Evolutionary conservation across 371 early-diverging fungal species (phyloP).

Genomic region (Amoeboaphelidium protococcarum): DNA sequence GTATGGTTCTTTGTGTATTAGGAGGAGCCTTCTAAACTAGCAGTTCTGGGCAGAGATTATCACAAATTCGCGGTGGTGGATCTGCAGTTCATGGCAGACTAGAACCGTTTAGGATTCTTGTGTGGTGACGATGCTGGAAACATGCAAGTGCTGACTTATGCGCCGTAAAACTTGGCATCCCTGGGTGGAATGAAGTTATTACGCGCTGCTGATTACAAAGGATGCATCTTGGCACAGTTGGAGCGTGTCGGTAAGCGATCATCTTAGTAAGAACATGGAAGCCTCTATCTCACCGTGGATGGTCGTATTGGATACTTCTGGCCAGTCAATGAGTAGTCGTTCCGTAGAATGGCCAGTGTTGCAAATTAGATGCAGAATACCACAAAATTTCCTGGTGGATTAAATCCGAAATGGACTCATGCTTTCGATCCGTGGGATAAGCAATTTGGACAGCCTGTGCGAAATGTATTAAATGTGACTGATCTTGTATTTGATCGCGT

Average conservation of each 20-base stretch:
- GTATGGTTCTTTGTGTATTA: constrained; percentile 87
- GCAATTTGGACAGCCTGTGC: too few species aligned
- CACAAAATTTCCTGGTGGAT: constrained; percentile 51
- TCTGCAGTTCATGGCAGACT: constrained; percentile 47
- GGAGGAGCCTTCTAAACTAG: constrained; percentile 75
- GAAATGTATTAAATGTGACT: too few species aligned
- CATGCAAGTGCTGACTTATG: constrained; percentile 49
- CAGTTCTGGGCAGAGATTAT: constrained; percentile 68
- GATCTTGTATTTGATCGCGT: too few species aligned
- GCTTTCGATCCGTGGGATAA: too few species aligned
- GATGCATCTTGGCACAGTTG: constrained; percentile 39
- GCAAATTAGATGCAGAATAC: constrained; percentile 49
- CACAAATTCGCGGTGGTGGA: constrained; percentile 34
- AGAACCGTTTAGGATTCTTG: constrained; percentile 35
- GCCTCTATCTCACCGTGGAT: constrained; percentile 23
- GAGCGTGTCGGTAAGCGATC: constrained; percentile 17
- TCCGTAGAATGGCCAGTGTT: constrained; percentile 48
- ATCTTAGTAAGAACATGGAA: neutral
- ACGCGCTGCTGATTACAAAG: constrained; percentile 60
- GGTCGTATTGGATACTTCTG: constrained; percentile 41
- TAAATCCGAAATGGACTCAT: too few species aligned
- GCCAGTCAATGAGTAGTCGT: constrained; percentile 65
- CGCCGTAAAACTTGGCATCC: constrained; percentile 66
- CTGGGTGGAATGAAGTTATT: constrained; percentile 64
- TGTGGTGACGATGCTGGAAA: constrained; percentile 62